Evolutionary conservation across 1,284 basidiomycete genomes (phyloP), one percentile per base, ranked within the genome.

Genomic region (Earliella scabrosa): DNA sequence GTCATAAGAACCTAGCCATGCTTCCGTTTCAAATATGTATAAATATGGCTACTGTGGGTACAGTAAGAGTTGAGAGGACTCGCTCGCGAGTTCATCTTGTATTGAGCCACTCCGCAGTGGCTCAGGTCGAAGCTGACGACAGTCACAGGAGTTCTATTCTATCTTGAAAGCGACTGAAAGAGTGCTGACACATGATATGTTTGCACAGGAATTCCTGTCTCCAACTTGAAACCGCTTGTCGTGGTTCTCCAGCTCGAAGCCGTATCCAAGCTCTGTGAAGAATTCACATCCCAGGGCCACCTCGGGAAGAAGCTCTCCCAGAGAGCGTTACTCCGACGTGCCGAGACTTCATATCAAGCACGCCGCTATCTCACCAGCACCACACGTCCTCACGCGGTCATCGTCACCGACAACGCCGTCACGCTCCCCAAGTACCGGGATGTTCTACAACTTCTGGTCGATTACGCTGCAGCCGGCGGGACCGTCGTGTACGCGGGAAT

Each of bases 401-500:
- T 56, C 16, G 48, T 56, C 20, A 45, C 44, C 20, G 59, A 57
- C 21, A 31, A 14, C 8, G 52, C 45, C 4, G 35, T 54, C 24
- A 18, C 40, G 4, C n/a, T 32, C 10, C 49, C 58, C 0, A n/a
- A 35, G 7, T 45, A 58, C 44, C 35, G 41, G 9, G 49, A 58
- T 9, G 20, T 62, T 4, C 50, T 55, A 14, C 14, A 21, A 14
- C 50, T 39, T n/a, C 56, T 64, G 9, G 60, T 49, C 3, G 34
- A 55, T 1, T 64, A 64, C 18, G 52, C 31, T 5, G 27, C 31
- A 2, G 24, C 38, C 2, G 63, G 63, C 2, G 63, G 63, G 2
- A 61, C 54, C 3, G 51, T 56, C 16, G 39, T 64, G 14, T 60
- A 52, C 27, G 49, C 54, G 7, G 61, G 63, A 2, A 11, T 41